Percentiles rank a stretch among this genome's conserved stretches.
phyloP scores from a whole-genome alignment of 805 yeast genomes.

The Wickerhamiella musiphila region DNA sequence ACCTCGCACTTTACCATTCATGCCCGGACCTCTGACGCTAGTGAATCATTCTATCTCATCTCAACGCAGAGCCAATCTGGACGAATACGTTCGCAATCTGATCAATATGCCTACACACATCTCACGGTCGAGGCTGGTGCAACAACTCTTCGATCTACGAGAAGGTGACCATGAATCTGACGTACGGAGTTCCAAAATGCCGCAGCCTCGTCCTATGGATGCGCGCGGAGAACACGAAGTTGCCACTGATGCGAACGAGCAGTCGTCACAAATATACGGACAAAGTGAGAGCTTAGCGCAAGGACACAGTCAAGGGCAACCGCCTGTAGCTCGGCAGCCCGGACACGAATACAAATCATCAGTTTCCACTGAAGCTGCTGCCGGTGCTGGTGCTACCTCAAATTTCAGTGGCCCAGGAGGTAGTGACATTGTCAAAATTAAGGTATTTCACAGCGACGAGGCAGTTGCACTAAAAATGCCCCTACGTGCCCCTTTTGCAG shows the following conservation, averaged over 20 bases:
- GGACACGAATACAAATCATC: too few relatives aligned
- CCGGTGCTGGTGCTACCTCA: neutral
- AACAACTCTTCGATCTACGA: constrained; percentile 48
- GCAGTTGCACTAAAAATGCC: constrained; percentile 25
- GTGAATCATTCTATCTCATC: constrained; percentile 61
- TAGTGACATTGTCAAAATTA: constrained; percentile 20
- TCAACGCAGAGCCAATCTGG: constrained; percentile 37
- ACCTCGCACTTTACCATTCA: constrained; percentile 71
- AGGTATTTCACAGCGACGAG: constrained; percentile 23
- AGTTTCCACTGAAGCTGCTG: constrained; percentile 1
- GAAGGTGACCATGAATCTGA: constrained; percentile 43
- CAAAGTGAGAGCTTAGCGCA: neutral
- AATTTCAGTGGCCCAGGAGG: neutral
- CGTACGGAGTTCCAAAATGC: constrained; percentile 18
- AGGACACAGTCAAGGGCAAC: neutral
- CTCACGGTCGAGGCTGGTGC: constrained; percentile 49
- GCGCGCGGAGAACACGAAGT: constrained; percentile 2
- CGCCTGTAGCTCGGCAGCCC: too few relatives aligned
- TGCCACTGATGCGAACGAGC: neutral
- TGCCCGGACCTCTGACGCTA: constrained; percentile 89
- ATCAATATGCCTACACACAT: constrained; percentile 62
- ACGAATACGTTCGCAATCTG: constrained; percentile 40
- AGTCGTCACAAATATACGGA: neutral
- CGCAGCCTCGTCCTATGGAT: constrained; percentile 21
- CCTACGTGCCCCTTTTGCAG: constrained; percentile 16